A percentile compares a stretch with the other conserved stretches of the same genome.
Evolutionary conservation across 2,329 filamentous ascomycete species (phyloP).

Genomic region (Microdochium nivale): DNA sequence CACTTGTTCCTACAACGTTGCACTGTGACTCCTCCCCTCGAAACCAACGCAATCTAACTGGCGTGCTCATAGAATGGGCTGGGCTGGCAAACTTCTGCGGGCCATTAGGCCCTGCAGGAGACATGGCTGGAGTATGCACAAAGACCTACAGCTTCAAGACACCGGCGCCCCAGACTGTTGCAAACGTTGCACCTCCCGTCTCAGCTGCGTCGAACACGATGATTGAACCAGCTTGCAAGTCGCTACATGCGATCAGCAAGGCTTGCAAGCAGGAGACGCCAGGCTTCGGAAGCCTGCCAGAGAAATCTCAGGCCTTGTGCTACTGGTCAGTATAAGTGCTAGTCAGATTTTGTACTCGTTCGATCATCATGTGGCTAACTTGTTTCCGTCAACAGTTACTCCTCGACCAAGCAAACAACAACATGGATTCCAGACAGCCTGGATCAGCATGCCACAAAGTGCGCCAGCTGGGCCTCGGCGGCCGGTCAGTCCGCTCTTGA

Average conservation of each 20-base stretch:
- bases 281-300: not conserved
- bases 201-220: too few relatives aligned
- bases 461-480: conserved; percentile 3
- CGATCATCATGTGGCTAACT: not conserved
- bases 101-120: not conserved
- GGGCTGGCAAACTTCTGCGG: conserved; percentile 2
- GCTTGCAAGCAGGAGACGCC: conserved; percentile 1
- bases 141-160: not conserved
- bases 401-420: not conserved
- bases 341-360: not conserved
- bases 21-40: not conserved
- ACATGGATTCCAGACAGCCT: conserved; percentile 3
- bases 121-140: not conserved
- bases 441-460: conserved; percentile 2
- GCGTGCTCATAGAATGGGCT: conserved; percentile 1
- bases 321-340: conserved; percentile 1
- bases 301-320: conserved; percentile 4
- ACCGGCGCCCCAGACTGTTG: not conserved
- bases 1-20: not conserved
- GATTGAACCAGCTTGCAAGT: not conserved
- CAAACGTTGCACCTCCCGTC: not conserved
- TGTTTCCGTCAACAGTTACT: not conserved
- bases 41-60: not conserved
- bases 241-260: conserved; percentile 1
- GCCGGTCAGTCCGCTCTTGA: not conserved